Evolutionary conservation across 2,329 filamentous ascomycete genomes (phyloP).

Genomic region (Grosmannia huntii): DNA sequence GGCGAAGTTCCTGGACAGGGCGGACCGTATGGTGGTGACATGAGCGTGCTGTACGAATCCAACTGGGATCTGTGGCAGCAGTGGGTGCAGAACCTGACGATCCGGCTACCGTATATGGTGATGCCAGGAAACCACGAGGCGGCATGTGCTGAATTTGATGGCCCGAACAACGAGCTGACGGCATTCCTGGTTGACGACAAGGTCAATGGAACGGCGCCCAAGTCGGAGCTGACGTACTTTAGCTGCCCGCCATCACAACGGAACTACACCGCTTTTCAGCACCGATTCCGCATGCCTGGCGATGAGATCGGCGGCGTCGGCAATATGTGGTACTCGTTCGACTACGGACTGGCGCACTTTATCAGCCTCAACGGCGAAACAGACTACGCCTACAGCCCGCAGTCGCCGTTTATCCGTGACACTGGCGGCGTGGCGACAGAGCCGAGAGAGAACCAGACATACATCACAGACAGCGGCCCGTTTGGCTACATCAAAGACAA

Average conservation of each 20-base stretch:
- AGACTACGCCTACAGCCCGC: slow-evolving; percentile 34
- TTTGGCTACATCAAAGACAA: slow-evolving; percentile 29
- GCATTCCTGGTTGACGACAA: slow-evolving; percentile 32
- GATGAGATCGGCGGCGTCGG: slow-evolving; percentile 31
- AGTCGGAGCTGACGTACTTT: slow-evolving; percentile 31
- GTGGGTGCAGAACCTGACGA: slow-evolving; percentile 29
- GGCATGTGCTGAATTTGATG: slow-evolving; percentile 34
- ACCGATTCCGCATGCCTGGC: slow-evolving; percentile 39
- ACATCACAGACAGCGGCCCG: slow-evolving; percentile 32
- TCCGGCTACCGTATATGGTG: slow-evolving; percentile 35
- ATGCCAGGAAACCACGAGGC: slow-evolving; percentile 38
- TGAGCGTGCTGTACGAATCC: slow-evolving; percentile 34
- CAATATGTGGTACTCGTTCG: slow-evolving; percentile 39
- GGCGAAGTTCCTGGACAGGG: slow-evolving; percentile 33
- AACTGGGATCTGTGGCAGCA: slow-evolving; percentile 41
- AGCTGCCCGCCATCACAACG: slow-evolving; percentile 37
- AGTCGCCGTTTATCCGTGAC: slow-evolving; percentile 30
- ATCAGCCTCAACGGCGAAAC: slow-evolving; percentile 32
- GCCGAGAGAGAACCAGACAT: slow-evolving; percentile 29
- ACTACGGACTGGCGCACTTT: slow-evolving; percentile 40
- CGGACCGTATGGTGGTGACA: slow-evolving; percentile 32
- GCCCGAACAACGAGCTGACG: slow-evolving; percentile 27
- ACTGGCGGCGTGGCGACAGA: slow-evolving; percentile 25
- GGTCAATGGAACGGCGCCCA: slow-evolving; percentile 26
- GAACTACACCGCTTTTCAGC: slow-evolving; percentile 37